A percentile compares a stretch with the other conserved stretches of the same genome.
Conservation (phyloP, 139 green algal species). For the Chlamydomonas incerta region DNA sequence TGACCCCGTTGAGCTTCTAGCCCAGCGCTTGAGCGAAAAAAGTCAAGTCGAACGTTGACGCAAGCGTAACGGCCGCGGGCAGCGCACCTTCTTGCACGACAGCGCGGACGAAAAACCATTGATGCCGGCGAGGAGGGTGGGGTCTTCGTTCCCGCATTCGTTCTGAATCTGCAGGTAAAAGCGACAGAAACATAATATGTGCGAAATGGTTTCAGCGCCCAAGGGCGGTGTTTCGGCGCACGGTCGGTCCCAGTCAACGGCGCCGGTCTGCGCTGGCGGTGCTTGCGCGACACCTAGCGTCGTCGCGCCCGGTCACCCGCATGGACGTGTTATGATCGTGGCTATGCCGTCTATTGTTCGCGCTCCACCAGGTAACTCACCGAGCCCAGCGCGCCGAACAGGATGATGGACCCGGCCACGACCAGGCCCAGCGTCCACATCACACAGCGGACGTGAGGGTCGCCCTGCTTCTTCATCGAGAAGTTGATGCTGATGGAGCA, state of each 20-base stretch:
- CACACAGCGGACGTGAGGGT: constrained; percentile 1
- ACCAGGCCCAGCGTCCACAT: neutral
- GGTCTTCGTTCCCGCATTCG: constrained; percentile 7
- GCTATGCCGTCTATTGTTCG: neutral
- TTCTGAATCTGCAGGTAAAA: constrained; percentile 6
- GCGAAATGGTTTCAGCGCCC: no score
- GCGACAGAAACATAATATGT: neutral
- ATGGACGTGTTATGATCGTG: no score
- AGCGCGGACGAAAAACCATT: constrained; percentile 1
- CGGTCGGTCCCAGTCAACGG: no score
- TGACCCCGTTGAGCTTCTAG: no score
- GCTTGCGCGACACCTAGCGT: neutral
- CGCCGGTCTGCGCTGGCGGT: no score
- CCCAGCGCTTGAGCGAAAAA: no score
- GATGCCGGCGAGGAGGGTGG: neutral
- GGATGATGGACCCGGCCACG: neutral
- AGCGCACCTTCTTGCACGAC: constrained; percentile 32
- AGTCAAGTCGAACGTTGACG: no score
- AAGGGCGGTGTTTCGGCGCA: neutral
- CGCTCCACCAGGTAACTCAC: neutral
- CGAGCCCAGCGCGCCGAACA: neutral
- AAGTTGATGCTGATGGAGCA: neutral
- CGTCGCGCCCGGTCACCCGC: no score
- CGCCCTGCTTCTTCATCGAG: neutral
- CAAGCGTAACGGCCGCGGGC: no score